phyloP scores from a whole-genome alignment of 192 early-diverging fungal genomes.

The Pecoramyces ruminantium region DNA sequence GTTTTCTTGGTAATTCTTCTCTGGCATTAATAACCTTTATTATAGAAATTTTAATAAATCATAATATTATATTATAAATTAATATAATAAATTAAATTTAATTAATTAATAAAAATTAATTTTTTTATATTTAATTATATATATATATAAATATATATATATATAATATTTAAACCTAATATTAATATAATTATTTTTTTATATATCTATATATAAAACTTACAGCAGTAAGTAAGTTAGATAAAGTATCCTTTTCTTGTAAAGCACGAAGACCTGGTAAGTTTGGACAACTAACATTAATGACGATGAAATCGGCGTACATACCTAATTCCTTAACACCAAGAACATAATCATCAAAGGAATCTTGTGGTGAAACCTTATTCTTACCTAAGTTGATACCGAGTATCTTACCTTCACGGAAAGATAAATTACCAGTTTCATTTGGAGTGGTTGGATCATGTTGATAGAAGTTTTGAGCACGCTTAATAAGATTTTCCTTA shows the following conservation, averaged over 20 bases:
- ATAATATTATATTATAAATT: too few relatives aligned
- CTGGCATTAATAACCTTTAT: conserved; percentile 12
- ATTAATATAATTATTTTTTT: too few relatives aligned
- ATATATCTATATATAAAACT: too few relatives aligned
- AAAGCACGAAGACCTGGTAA: conserved; percentile 61
- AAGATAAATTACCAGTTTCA: conserved; percentile 27
- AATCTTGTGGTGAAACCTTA: conserved; percentile 51
- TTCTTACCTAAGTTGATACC: conserved; percentile 84
- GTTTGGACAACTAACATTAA: conserved; percentile 82
- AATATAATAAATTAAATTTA: too few relatives aligned
- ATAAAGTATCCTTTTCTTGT: conserved; percentile 52
- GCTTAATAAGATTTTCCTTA: conserved; percentile 41
- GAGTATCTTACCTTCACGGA: conserved; percentile 35
- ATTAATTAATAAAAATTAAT: too few relatives aligned
- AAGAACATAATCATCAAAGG: conserved; percentile 60
- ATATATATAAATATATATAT: too few relatives aligned
- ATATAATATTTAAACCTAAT: too few relatives aligned
- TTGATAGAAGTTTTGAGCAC: conserved; percentile 32
- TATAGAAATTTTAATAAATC: too few relatives aligned
- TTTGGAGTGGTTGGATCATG: conserved; percentile 1
- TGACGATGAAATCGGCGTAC: conserved; percentile 74
- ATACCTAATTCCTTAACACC: conserved; percentile 55
- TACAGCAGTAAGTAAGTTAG: conserved; percentile 50
- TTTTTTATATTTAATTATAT: too few relatives aligned
- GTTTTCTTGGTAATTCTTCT: conserved; percentile 22